Conservation (phyloP, 768 basidiomycete species). For the Russula griseocarnosa region DNA sequence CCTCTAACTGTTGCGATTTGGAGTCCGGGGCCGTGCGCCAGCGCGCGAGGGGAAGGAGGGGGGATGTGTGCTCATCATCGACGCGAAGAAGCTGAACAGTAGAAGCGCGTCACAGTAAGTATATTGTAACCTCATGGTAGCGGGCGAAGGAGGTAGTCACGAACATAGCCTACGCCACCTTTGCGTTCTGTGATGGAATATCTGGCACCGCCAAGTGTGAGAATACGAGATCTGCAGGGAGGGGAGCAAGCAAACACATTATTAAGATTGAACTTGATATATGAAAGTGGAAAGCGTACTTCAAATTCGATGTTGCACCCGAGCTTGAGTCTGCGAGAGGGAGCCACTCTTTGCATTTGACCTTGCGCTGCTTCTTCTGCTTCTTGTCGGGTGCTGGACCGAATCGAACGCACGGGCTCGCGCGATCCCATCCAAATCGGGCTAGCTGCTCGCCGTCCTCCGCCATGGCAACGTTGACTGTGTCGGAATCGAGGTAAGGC, state of each 20-base stretch:
- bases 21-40: conserved; percentile 14
- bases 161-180: conserved; percentile 16
- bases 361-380: conserved; percentile 9
- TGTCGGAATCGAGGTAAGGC: not conserved
- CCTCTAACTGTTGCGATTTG: conserved; percentile 12
- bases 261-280: not conserved
- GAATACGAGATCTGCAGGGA: conserved; percentile 13
- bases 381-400: not conserved
- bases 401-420: conserved; percentile 20
- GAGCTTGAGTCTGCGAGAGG: not conserved
- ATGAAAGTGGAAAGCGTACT: conserved; percentile 5
- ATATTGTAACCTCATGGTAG: too few relatives aligned
- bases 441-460: not conserved
- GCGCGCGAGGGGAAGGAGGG: conserved; percentile 18
- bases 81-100: conserved; percentile 8
- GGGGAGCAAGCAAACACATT: not conserved
- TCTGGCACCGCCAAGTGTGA: conserved; percentile 9
- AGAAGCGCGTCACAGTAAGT: not conserved
- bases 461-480: not conserved
- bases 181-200: conserved; percentile 18
- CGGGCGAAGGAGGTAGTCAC: not conserved
- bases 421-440: conserved; percentile 21
- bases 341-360: conserved; percentile 24
- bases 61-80: not conserved
- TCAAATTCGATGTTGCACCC: not conserved